Evolutionary conservation across 257 asterid species (phyloP).

Genomic region (Gentiana dahurica): DNA sequence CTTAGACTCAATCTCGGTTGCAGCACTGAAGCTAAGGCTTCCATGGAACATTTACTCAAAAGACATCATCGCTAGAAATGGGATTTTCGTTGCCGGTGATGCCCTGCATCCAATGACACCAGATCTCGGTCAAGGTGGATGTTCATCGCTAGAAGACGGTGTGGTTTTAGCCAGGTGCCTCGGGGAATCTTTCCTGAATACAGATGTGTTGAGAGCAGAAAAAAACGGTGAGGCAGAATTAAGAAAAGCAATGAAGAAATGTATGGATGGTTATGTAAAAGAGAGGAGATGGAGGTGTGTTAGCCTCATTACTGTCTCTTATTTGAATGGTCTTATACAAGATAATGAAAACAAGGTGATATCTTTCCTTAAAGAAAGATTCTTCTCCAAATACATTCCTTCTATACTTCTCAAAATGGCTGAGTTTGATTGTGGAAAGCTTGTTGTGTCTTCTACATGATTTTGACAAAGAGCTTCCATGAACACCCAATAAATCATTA

Average conservation of each 20-base stretch:
- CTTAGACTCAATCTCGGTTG: conserved; percentile 33
- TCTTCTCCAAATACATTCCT: conserved; percentile 22
- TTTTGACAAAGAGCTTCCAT: too few species aligned
- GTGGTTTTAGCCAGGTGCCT: conserved; percentile 56
- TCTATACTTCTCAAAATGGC: background rate
- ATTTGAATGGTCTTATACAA: conserved; percentile 49
- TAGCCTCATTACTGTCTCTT: conserved; percentile 39
- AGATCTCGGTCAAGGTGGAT: conserved; percentile 76
- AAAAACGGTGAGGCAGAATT: conserved; percentile 8
- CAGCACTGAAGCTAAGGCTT: conserved; percentile 34
- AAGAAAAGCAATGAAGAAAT: too few species aligned
- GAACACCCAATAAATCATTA: too few species aligned
- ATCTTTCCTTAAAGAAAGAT: conserved; percentile 33
- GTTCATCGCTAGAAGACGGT: conserved; percentile 63
- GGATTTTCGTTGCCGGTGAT: conserved; percentile 62
- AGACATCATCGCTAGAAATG: conserved; percentile 33
- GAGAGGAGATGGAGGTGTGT: conserved; percentile 27
- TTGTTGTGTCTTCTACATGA: background rate
- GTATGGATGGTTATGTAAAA: too few species aligned
- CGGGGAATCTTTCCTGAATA: conserved; percentile 21
- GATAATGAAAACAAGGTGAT: conserved; percentile 35
- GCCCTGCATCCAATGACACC: conserved; percentile 94
- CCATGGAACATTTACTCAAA: conserved; percentile 52
- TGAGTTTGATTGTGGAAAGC: conserved; percentile 7
- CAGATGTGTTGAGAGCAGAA: background rate